Percentiles rank a stretch among this genome's conserved stretches.
phyloP scores from a whole-genome alignment of 208 protist species.

The Phytomonas serpens region DNA sequence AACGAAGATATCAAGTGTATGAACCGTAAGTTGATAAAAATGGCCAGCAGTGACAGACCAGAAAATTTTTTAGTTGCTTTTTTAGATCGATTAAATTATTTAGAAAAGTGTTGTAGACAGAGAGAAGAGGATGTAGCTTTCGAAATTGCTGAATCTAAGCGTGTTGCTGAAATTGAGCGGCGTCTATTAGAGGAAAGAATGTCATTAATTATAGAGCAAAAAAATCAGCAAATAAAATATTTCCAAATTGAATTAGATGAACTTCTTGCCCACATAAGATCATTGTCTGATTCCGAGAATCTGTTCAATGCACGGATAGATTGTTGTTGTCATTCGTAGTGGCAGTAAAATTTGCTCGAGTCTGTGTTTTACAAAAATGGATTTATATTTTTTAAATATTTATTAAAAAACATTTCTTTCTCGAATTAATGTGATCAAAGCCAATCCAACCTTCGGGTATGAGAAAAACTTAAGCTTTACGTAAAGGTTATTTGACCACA shows the following conservation, averaged over 20 bases:
- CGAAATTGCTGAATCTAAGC: conserved; percentile 46
- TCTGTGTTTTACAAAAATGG: background rate
- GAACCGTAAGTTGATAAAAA: conserved; percentile 9
- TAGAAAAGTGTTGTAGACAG: conserved; percentile 49
- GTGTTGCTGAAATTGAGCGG: conserved; percentile 61
- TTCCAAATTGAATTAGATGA: conserved; percentile 69
- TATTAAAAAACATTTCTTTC: background rate
- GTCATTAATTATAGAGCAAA: conserved; percentile 60
- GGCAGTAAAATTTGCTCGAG: background rate
- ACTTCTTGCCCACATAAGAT: conserved; percentile 30
- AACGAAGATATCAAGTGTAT: conserved; percentile 11
- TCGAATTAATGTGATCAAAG: background rate
- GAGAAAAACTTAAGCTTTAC: background rate
- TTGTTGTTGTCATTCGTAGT: conserved; percentile 7
- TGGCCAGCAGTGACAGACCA: conserved; percentile 16
- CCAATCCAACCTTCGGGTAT: background rate
- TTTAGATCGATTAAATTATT: conserved; percentile 40
- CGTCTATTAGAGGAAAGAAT: conserved; percentile 41
- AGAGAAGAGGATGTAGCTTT: conserved; percentile 48
- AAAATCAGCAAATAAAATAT: conserved; percentile 76
- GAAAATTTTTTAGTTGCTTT: conserved; percentile 47
- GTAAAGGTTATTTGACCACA: background rate
- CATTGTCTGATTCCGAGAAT: conserved; percentile 1
- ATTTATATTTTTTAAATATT: background rate
- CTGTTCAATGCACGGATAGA: conserved; percentile 2